A percentile compares a stretch with the other conserved stretches of the same genome.
Evolutionary conservation across 495 filamentous ascomycete genomes (phyloP).

Genomic region (Penicillium nucicola): DNA sequence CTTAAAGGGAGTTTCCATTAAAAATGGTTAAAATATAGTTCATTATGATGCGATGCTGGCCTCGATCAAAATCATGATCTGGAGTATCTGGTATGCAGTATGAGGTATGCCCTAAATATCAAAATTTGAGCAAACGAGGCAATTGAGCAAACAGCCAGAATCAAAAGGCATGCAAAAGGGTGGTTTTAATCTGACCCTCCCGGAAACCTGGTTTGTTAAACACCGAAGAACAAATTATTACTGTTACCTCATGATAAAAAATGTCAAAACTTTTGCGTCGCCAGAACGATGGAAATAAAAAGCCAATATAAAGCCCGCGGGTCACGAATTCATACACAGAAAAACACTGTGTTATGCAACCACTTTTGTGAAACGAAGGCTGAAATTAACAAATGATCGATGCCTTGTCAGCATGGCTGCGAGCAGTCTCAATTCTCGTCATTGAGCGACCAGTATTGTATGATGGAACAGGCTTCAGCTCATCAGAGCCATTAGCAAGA

Average conservation of each 20-base stretch:
- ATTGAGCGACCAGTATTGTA: constrained; percentile 9
- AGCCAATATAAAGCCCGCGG: background rate
- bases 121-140: too few species aligned
- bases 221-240: constrained; percentile 7
- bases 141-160: too few species aligned
- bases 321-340: too few species aligned
- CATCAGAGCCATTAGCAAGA: constrained; percentile 3
- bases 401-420: constrained; percentile 19
- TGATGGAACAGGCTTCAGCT: constrained; percentile 12
- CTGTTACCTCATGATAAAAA: background rate
- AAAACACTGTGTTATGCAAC: too few species aligned
- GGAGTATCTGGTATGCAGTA: background rate
- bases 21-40: background rate
- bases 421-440: constrained; percentile 21
- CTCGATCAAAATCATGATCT: too few species aligned
- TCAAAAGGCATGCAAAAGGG: too few species aligned
- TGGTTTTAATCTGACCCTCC: background rate
- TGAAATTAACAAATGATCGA: constrained; percentile 19
- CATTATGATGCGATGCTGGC: background rate
- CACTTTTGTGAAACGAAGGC: background rate
- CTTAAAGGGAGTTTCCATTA: too few species aligned
- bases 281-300: background rate
- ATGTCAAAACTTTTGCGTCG: constrained; percentile 8
- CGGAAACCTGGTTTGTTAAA: background rate
- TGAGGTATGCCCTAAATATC: too few species aligned